Conservation (phyloP, 108 stramenopile species). For the Ochromonas danica region DNA sequence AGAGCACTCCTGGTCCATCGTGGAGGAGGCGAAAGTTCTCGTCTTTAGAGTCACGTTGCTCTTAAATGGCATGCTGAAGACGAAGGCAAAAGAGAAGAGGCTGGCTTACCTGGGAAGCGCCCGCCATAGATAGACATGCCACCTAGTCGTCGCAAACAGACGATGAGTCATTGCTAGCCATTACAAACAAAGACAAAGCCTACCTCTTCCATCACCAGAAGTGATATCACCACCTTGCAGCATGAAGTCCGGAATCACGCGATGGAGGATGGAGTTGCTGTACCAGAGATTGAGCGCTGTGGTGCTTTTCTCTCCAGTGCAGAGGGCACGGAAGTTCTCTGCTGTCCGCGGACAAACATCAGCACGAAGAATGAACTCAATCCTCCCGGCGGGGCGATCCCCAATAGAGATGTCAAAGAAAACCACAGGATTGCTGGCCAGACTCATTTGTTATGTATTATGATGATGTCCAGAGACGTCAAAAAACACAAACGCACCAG, state of each 20-base stretch:
- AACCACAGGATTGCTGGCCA: constrained; percentile 41
- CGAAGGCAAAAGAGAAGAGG: too few relatives aligned
- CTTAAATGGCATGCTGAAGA: too few relatives aligned
- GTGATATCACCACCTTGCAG: constrained; percentile 52
- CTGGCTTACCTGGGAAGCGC: constrained; percentile 78
- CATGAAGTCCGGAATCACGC: constrained; percentile 93
- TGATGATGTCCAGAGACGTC: too few relatives aligned
- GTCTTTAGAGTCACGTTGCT: too few relatives aligned
- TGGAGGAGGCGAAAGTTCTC: constrained; percentile 89
- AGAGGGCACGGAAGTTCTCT: constrained; percentile 78
- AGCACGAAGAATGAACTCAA: constrained; percentile 36
- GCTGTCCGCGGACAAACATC: constrained; percentile 69
- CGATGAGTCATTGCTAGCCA: too few relatives aligned
- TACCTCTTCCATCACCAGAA: too few relatives aligned
- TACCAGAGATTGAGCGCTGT: constrained; percentile 81
- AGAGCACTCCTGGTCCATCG: constrained; percentile 65
- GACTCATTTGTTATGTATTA: too few relatives aligned
- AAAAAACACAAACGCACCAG: too few relatives aligned
- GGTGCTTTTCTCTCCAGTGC: constrained; percentile 59
- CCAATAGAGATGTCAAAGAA: constrained; percentile 41
- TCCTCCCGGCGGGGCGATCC: constrained; percentile 27
- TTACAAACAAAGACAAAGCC: too few relatives aligned
- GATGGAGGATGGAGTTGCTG: constrained; percentile 89
- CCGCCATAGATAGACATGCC: constrained; percentile 40
- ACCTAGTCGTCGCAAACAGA: background rate